Evolutionary conservation across 2,329 filamentous ascomycete species (phyloP).

Genomic region (Byssochlamys sp.): DNA sequence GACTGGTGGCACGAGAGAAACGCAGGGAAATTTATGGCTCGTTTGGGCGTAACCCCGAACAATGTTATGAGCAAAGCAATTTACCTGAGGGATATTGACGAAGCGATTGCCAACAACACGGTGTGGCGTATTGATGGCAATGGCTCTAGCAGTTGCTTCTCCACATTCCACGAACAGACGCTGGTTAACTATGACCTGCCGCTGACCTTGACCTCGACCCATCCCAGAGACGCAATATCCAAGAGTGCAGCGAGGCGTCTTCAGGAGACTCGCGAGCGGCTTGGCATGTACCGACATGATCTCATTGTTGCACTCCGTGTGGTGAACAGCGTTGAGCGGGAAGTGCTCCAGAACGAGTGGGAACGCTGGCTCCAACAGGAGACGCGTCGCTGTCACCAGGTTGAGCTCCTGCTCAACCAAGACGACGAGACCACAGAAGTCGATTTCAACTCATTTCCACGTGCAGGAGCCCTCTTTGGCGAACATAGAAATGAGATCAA

Average conservation of each 20-base stretch:
- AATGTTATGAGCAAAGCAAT: constrained; percentile 74
- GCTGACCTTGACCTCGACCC: constrained; percentile 19
- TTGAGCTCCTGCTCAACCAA: constrained; percentile 39
- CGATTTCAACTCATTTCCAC: constrained; percentile 13
- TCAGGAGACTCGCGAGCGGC: constrained; percentile 67
- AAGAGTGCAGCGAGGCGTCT: constrained; percentile 47
- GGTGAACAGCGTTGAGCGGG: constrained; percentile 77
- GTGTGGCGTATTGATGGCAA: constrained; percentile 18
- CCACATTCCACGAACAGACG: constrained; percentile 35
- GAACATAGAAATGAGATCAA: constrained; percentile 38
- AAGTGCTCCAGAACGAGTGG: constrained; percentile 80
- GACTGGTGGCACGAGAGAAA: constrained; percentile 79
- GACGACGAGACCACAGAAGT: constrained; percentile 13
- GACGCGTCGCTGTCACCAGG: constrained; percentile 60
- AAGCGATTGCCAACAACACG: constrained; percentile 41
- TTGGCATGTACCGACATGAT: constrained; percentile 80
- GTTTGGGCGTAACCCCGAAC: constrained; percentile 70
- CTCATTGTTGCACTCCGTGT: constrained; percentile 81
- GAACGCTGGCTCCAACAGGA: constrained; percentile 85
- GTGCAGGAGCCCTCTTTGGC: constrained; percentile 21
- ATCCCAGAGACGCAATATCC: constrained; percentile 20
- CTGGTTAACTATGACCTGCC: constrained; percentile 23
- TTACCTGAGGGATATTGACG: constrained; percentile 70
- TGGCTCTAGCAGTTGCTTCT: constrained; percentile 32
- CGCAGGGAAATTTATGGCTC: constrained; percentile 69